phyloP scores from a whole-genome alignment of 495 filamentous ascomycete genomes.

The Aspergillus ostianus region DNA sequence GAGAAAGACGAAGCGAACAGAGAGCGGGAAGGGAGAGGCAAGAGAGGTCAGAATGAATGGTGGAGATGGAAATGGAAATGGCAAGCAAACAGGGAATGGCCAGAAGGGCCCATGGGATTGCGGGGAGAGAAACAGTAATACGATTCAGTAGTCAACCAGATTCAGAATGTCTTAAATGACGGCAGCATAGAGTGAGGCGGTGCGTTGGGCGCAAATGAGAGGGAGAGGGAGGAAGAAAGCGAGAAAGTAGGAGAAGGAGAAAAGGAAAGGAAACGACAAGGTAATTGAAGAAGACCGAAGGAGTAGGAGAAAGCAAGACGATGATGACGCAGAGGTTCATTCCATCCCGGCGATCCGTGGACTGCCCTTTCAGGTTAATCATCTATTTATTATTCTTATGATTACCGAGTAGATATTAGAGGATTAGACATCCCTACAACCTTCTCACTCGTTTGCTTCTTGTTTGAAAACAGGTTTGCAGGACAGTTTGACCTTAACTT shows the following conservation, averaged over 20 bases:
- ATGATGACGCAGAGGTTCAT: slow-evolving; percentile 23
- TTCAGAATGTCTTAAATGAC: slow-evolving; percentile 9
- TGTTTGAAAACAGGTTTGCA: not conserved
- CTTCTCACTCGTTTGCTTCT: not conserved
- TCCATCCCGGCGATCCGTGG: slow-evolving; percentile 12
- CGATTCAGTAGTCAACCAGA: not conserved
- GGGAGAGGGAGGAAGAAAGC: slow-evolving; percentile 2
- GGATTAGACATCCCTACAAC: too few relatives aligned
- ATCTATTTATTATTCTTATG: too few relatives aligned
- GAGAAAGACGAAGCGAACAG: not conserved
- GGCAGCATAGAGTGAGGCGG: slow-evolving; percentile 20
- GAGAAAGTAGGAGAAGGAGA: slow-evolving; percentile 6
- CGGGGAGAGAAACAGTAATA: not conserved
- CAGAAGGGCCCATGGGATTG: slow-evolving; percentile 19
- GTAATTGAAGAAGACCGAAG: slow-evolving; percentile 8
- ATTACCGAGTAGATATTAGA: too few relatives aligned
- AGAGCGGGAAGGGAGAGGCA: not conserved
- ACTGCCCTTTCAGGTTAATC: too few relatives aligned
- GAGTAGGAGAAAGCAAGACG: not conserved
- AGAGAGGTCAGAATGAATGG: not conserved
- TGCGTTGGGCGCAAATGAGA: slow-evolving; percentile 19
- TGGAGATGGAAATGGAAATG: not conserved
- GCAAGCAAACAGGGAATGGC: slow-evolving; percentile 7
- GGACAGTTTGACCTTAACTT: too few relatives aligned
- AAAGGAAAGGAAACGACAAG: slow-evolving; percentile 2